Conservation (phyloP, 1,284 basidiomycete species). For the Fomitopsis palustris region DNA sequence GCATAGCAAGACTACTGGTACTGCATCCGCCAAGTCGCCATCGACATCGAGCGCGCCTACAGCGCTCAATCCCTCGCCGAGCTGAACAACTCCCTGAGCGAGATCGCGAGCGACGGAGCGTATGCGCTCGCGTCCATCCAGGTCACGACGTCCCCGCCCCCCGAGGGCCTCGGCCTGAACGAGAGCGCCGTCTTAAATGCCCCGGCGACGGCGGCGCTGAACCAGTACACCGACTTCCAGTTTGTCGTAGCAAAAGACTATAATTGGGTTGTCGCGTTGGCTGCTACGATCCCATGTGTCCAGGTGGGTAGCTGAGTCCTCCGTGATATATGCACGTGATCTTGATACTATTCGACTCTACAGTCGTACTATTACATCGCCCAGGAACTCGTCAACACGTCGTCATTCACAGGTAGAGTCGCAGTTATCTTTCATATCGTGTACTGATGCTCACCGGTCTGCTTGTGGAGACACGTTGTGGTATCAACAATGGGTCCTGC, state of each 20-base stretch:
- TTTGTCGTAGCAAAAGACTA: not conserved
- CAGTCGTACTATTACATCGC: constrained; percentile 1
- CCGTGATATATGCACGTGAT: not conserved
- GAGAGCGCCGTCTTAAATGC: not conserved
- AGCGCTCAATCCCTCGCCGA: not conserved
- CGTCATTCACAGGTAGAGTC: not conserved
- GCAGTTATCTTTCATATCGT: not conserved
- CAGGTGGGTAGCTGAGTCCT: not conserved
- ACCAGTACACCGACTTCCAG: constrained; percentile 1
- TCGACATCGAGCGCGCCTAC: not conserved
- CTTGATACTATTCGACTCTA: not conserved
- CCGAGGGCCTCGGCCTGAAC: not conserved
- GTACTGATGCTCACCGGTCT: not conserved
- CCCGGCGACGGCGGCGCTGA: not conserved
- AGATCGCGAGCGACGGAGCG: not conserved
- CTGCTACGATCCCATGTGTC: not conserved
- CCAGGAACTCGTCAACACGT: not conserved
- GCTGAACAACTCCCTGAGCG: not conserved
- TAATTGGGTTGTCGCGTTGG: not conserved
- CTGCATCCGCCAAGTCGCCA: not conserved
- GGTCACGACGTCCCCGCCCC: not conserved
- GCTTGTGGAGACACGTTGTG: not conserved
- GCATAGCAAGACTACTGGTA: not conserved
- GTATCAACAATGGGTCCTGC: not conserved
- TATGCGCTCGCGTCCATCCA: not conserved